These are phyloP conservation scores for Fraxinus cuspidata DNA, from an alignment of 257 asterid species.

Conservation along the genomic window DNA sequence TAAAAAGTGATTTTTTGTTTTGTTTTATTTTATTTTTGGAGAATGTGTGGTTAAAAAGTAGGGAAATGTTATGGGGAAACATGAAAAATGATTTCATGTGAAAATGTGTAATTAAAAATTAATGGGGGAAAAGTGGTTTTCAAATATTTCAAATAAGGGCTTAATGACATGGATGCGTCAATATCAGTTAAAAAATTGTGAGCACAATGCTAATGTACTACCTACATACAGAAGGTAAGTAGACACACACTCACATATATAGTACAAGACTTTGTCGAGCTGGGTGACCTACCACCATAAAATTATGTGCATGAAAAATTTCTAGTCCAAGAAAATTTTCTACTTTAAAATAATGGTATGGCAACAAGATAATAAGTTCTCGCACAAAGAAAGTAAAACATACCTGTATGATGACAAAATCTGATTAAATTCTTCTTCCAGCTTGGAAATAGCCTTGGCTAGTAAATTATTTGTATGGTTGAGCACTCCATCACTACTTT, in stretches of 20 bases:
- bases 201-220: background rate
- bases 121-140: too few species aligned
- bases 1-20: too few species aligned
- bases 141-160: too few species aligned
- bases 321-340: slow-evolving; percentile 14
- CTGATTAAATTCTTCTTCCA: slow-evolving; percentile 92
- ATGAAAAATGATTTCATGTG: too few species aligned
- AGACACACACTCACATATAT: background rate
- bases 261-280: background rate
- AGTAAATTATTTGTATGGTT: slow-evolving; percentile 80
- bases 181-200: background rate
- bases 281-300: background rate
- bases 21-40: too few species aligned
- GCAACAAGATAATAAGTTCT: slow-evolving; percentile 6
- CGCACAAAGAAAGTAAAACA: slow-evolving; percentile 19
- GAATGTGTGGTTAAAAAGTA: too few species aligned
- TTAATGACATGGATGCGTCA: background rate
- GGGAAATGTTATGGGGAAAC: too few species aligned
- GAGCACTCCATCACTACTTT: slow-evolving; percentile 96
- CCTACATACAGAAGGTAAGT: background rate
- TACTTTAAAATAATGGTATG: background rate
- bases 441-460: slow-evolving; percentile 91
- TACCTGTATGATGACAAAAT: slow-evolving; percentile 84
- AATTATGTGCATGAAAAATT: background rate
- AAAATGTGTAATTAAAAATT: too few species aligned